Conservation (phyloP, 1,284 basidiomycete genomes). For the Phylloboletellus chloephorus region DNA sequence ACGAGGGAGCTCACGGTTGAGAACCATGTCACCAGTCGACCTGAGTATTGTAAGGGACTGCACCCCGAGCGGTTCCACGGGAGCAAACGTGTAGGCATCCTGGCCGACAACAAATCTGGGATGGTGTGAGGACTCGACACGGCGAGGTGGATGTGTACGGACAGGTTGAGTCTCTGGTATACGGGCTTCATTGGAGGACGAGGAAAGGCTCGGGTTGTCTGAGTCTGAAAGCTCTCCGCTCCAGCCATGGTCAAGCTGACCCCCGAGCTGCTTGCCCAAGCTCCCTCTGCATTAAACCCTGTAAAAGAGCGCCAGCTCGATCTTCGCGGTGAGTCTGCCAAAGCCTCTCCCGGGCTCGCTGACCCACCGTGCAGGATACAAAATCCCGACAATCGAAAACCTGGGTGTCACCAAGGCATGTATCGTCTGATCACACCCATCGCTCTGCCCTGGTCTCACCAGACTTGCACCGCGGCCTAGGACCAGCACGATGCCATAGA, state of each 20-base stretch:
- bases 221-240: constrained; percentile 41
- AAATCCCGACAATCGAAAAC: constrained; percentile 99
- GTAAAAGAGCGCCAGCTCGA: constrained; percentile 94
- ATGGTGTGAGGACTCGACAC: constrained; percentile 4
- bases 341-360: constrained; percentile 23
- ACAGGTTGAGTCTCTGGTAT: constrained; percentile 70
- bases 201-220: constrained; percentile 35
- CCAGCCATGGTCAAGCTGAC: constrained; percentile 79
- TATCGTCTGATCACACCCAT: constrained; percentile 19
- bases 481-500: constrained; percentile 95
- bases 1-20: constrained; percentile 50
- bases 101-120: constrained; percentile 60
- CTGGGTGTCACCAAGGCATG: constrained; percentile 90
- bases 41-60: constrained; percentile 68
- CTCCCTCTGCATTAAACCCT: constrained; percentile 78
- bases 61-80: constrained; percentile 55
- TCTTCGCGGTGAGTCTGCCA: constrained; percentile 68
- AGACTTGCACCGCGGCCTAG: constrained; percentile 33
- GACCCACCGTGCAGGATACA: constrained; percentile 63
- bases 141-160: constrained; percentile 16
- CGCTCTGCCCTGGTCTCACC: constrained; percentile 11
- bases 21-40: constrained; percentile 63
- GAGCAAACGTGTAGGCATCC: constrained; percentile 74
- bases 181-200: constrained; percentile 52
- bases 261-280: constrained; percentile 81